Evolutionary conservation across 106 monocot species (phyloP), one percentile per base, ranked within the genome.

Genomic region (Dioscorea alata): DNA sequence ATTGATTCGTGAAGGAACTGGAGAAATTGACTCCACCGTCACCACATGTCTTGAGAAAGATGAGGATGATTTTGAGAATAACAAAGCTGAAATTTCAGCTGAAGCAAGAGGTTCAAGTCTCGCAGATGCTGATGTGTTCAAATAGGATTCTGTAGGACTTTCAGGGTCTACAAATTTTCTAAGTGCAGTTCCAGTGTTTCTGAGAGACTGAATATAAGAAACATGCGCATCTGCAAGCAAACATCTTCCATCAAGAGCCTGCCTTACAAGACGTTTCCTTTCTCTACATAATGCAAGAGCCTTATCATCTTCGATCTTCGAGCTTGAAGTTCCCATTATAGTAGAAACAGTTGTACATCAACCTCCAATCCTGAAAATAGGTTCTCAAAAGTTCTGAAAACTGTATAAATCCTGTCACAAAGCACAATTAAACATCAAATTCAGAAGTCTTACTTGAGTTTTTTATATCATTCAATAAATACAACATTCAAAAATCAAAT

Each of bases 231-330:
- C 82, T 28, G 92, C 92, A 21, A 99, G 73, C 18, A 74, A 62
- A 60, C 82, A 90, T 63, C 97, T 81, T 62, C 89, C 85, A 73
- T 90, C 90, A 58, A 92, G 77, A 35, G 92, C 89, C 75, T 92
- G 82, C 67, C 69, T 87, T 48, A 99, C 83, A 69, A 87, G 85
- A 24, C 71, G 78, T 59, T 79, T 99, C 67, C 97, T 89, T 70
- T 99, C 87, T 32, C 81, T 82, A 42, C 97, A 99, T 57, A 99
- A 59, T n/a, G 75, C 6, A 58, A 92, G 81, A 19, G 92, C 84
- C 64, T 89, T 92, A 73, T 90, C 90, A 42, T 92, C 97, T 28
- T 99, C 85, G 68, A 81, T 79, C 59, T 74, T 92, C 22, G 89
- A 87, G 66, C 68, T 69, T 14, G 92, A 56, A 71, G 71, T 75